Evolutionary conservation across 805 yeast genomes (phyloP), one percentile per base, ranked within the genome.

Genomic region (Ogataea glucozyma): DNA sequence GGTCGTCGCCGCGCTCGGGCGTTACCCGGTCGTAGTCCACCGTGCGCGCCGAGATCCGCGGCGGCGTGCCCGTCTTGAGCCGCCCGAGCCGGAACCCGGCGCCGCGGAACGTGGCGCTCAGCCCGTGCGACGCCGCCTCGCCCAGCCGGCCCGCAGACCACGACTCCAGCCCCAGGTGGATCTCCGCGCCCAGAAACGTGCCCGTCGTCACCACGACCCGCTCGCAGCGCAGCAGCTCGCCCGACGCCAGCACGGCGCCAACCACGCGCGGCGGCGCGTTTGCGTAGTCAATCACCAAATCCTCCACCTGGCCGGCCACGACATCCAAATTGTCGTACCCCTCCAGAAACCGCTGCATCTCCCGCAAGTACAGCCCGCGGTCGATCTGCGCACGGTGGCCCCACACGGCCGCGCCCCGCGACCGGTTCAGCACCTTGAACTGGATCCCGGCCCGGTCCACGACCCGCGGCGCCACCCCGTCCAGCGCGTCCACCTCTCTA

Each of bases 381-480:
- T 93, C 99, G 22, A 93, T 91, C 66, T 93, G 99, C 1, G 97
- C 97, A 46, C 99, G 68, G 6, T 97, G 97, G 0, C 99, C 98
- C 88, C 97, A 95, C 2, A 91, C 98, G 0, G 99, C 99, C 0
- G 95, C 86, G 2, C 99, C 99, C 51, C 88, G 78, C 1, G 95
- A 84, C 34, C 83, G 73, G 61, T 93, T 93, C 49, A 93, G 70
- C 48, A 88, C 81, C 57, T 88, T 88, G 65, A 83, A 93, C 61
- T 90, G 96, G 22, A 90, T 85, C 0, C 98, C 99, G 0, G 98
- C 95, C 54, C 75, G 71, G 65, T 93, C 99, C 1, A 93, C 89
- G n/a, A 93, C 79, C 45, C 77, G 71, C 0, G 90, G 81, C 4
- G 95, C 81, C 1, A 91, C 85, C 7, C 99, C 99, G 62, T 91